Base-by-base conservation (phyloP, 2,329 filamentous ascomycete species). In the Exophiala bonariae region DNA sequence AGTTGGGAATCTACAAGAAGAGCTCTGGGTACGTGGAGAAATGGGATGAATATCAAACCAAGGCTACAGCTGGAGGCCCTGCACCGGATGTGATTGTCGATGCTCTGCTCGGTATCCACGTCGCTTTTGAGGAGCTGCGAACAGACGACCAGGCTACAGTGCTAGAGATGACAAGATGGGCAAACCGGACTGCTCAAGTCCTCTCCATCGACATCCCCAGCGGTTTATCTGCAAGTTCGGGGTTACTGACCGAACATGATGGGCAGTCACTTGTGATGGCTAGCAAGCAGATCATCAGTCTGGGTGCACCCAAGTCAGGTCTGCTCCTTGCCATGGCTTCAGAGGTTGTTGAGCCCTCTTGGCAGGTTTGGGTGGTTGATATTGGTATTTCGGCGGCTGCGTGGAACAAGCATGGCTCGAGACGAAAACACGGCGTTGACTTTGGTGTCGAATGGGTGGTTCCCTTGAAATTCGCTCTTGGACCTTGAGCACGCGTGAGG, bases 141-240 rank as follows among this genome's bases (percentile, higher is more conserved):
- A 86, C 85, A 2, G 85, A 86, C 13, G 87, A 95, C 56, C 89
- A 95, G 64, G 83, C 85, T 3, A 86, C 86, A 0, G 88, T 89
- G 0, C 91, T 95, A 61, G 87, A 95, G 62, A 81, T 96, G 62
- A 93, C 96, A 61, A 86, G 90, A 54, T 97, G 91, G 90, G 86
- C 89, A 2, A 97, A 96, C 63, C 85, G 90, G 55, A 52, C 35
- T 16, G 51, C 46, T 8, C 83, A 85, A 48, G 85, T 93, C 3
- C 72, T 99, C 16, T 87, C 90, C 0, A 81, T 99, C n/a, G 92
- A 96, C 63, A 82, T 95, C 4, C 93, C 93, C 1, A 92, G 88
- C 0, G 93, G 93, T 4, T 82, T 55, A 14, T 53, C 37, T 30
- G 45, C 44, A 20, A 44, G 41, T 39, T 70, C 56, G 56, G 79